These are phyloP conservation scores for Dactylellina leptospora DNA, from an alignment of 2,329 filamentous ascomycete genomes.

Conservation along the genomic window DNA sequence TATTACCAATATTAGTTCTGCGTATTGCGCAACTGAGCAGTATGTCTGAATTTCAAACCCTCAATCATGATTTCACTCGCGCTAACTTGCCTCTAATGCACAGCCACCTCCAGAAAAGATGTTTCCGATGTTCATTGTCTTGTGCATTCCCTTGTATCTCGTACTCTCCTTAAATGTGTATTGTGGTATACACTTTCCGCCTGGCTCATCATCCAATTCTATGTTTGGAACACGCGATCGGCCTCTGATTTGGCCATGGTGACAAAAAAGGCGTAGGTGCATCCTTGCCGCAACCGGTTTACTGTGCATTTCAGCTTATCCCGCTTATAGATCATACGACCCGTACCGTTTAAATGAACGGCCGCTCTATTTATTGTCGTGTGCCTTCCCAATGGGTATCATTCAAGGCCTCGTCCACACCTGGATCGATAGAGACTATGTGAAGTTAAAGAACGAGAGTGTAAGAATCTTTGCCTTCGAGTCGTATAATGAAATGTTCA, in stretches of 20 bases:
- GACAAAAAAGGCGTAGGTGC: conserved; percentile 54
- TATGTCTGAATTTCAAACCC: conserved; percentile 15
- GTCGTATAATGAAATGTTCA: neutral
- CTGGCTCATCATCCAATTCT: conserved; percentile 54
- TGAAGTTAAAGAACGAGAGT: conserved; percentile 52
- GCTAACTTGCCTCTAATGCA: neutral
- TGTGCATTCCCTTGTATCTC: conserved; percentile 47
- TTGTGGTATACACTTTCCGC: conserved; percentile 56
- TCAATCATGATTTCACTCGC: neutral
- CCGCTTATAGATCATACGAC: conserved; percentile 53
- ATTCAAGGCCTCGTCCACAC: conserved; percentile 56
- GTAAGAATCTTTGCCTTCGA: conserved; percentile 16
- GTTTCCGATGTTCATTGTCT: conserved; percentile 55
- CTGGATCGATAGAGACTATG: conserved; percentile 54
- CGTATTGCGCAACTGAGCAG: conserved; percentile 56
- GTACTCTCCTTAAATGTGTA: conserved; percentile 53
- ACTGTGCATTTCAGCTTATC: neutral
- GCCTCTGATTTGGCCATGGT: conserved; percentile 54
- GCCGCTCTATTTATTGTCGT: conserved; percentile 55
- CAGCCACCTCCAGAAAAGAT: conserved; percentile 53
- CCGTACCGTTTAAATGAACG: conserved; percentile 56
- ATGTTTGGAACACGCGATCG: conserved; percentile 54
- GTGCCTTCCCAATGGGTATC: conserved; percentile 53
- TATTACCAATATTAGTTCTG: conserved; percentile 55
- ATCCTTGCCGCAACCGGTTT: neutral